Percentiles rank a stretch among this genome's conserved stretches.
Conservation (phyloP, 2,329 filamentous ascomycete genomes). For the Purpureocillium takamizusanense region DNA sequence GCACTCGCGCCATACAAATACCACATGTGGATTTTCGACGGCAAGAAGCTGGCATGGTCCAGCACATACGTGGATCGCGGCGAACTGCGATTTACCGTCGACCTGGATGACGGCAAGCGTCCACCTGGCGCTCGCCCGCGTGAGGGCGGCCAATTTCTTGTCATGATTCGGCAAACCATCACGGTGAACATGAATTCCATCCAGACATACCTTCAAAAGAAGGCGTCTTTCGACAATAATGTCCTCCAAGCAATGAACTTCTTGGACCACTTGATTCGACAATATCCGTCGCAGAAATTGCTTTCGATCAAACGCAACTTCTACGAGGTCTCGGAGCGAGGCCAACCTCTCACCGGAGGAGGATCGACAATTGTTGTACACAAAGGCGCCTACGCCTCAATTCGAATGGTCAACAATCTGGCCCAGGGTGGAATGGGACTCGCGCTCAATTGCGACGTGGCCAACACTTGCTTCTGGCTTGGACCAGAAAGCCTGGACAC, state of each 20-base stretch:
- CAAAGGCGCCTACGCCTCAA: slow-evolving; percentile 83
- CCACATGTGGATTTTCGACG: slow-evolving; percentile 64
- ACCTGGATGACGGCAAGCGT: slow-evolving; percentile 61
- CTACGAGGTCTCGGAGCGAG: slow-evolving; percentile 49
- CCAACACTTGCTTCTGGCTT: slow-evolving; percentile 84
- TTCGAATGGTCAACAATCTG: slow-evolving; percentile 58
- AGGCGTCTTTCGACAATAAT: slow-evolving; percentile 50
- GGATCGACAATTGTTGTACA: slow-evolving; percentile 58
- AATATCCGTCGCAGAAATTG: slow-evolving; percentile 61
- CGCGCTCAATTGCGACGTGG: slow-evolving; percentile 81
- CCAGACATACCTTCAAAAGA: slow-evolving; percentile 53
- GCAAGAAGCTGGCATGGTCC: slow-evolving; percentile 76
- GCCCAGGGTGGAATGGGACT: slow-evolving; percentile 50
- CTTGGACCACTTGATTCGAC: slow-evolving; percentile 79
- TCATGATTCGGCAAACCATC: slow-evolving; percentile 58
- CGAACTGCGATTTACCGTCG: slow-evolving; percentile 50
- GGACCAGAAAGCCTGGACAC: slow-evolving; percentile 27
- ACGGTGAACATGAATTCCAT: slow-evolving; percentile 60
- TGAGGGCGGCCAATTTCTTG: slow-evolving; percentile 40
- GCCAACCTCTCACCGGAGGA: slow-evolving; percentile 43
- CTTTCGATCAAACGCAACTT: slow-evolving; percentile 74
- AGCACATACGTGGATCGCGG: slow-evolving; percentile 30
- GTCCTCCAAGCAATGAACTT: slow-evolving; percentile 82
- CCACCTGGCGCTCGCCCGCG: slow-evolving; percentile 22
- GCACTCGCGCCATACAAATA: slow-evolving; percentile 38